Base-by-base conservation (phyloP, 1,284 basidiomycete genomes). In the Puccinia sorghi region DNA sequence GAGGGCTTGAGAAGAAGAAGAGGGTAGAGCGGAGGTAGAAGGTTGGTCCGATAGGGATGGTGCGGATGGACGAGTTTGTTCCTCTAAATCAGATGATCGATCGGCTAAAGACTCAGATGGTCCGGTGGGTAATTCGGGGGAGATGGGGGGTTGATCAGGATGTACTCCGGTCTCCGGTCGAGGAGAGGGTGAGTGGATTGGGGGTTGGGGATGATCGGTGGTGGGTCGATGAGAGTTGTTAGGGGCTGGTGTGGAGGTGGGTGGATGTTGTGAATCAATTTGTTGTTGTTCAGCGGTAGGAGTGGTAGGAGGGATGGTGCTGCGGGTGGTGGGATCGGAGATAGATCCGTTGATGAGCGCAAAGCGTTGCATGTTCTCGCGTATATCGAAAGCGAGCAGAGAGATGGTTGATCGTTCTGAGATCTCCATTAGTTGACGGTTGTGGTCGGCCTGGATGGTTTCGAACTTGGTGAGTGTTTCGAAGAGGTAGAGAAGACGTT, bases 391-490 rank as follows among this genome's bases (percentile, higher is more conserved):
- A 20, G 22, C 27, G 17, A 78, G 22, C 9, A 78, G 20, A 9
- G 22, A 25, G 11, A 32, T 63, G 11, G 64, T 25, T 2, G 56
- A 46, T 48, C 43, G 32, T 50, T 61, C 37, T 12, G 39, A 27
- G 54, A 78, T 71, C 48, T 70, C 64, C 37, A 78, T 61, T 8
- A 48, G 37, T 63, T 78, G 46, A 20, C 57, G 52, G 48, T 17
- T 2, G 46, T 71, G 57, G 37, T 78, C 76, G 11, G 27, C 15
- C 39, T 78, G 76, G 48, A 71, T 15, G 22, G 54, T 71, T 56
- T 78, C 56, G 39, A 71, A 71, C 20, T 71, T 59, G 27, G 67
- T 63, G 8, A 78, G 50, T 17, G 66, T 71, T 25, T 78, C 76
- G n/a, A 70, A 39, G 25, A 71, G 22, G 11, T 61, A 25, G 8